Evolutionary conservation across 2,329 filamentous ascomycete genomes (phyloP), one percentile per base, ranked within the genome.

Genomic region (Xylariaceae sp.): DNA sequence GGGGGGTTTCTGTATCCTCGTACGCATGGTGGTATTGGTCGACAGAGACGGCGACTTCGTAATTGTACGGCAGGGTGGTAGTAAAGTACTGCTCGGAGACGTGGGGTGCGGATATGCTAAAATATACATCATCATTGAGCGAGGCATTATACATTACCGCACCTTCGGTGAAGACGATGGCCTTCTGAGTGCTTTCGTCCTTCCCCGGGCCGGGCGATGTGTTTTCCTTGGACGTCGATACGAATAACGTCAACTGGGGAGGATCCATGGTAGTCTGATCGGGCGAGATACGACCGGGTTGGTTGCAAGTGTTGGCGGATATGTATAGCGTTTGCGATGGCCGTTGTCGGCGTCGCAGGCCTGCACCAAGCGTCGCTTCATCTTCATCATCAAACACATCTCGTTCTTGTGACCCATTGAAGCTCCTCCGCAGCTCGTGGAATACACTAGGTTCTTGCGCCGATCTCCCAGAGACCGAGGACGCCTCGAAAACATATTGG

Each of bases 301-400:
- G 88, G 17, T 77, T 63, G 61, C 92, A 98, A 1, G 86, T 89
- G 50, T 88, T 97, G 30, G 88, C 79, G 2, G 88, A 88, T 38
- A 98, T 73, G 60, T 84, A 96, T 3, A 97, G 68, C 2, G 65
- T 76, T 29, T 63, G 69, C 12, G 62, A 61, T 16, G 62, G 47
- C 36, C 55, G 47, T 41, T 56, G 49, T 37, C 59, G 53, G 16
- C 48, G 53, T 17, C 28, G 38, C 27, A 49, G 40, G 46, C 49
- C 53, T 21, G 34, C 30, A 12, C 44, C 40, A 5, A 27, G 30
- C n/a, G 38, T 31, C 13, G 40, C 34, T 19, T 41, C 53, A n/a
- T 52, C 50, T 8, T 43, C 43, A 3, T 43, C 50, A n/a, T 50
- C 51, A 11, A 39, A 43, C 29, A 50, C 46, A 18, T 19, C 30